A percentile compares a stretch with the other conserved stretches of the same genome.
Evolutionary conservation across 1,139 yeast genomes (phyloP).

Genomic region (Candida smagusa): DNA sequence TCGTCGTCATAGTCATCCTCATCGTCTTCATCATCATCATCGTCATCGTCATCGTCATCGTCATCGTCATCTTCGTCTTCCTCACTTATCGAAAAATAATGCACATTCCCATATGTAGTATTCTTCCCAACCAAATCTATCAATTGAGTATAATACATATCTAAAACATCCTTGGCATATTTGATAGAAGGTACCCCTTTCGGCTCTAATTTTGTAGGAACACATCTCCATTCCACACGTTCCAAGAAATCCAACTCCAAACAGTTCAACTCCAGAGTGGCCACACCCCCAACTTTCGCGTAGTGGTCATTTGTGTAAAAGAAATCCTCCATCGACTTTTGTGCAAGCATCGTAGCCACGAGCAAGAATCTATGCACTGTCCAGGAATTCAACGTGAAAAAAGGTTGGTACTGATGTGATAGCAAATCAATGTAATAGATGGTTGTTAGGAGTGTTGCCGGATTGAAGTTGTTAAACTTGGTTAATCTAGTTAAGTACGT

Average conservation of each 20-base stretch:
- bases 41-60: slow-evolving; percentile 7
- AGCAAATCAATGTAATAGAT: slow-evolving; percentile 86
- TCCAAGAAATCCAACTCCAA: slow-evolving; percentile 84
- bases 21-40: slow-evolving; percentile 11
- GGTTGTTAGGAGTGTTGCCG: slow-evolving; percentile 74
- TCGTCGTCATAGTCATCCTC: slow-evolving; percentile 12
- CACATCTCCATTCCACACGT: slow-evolving; percentile 67
- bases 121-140: slow-evolving; percentile 57
- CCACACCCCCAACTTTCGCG: slow-evolving; percentile 95
- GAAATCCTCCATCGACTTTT: slow-evolving; percentile 90
- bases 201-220: slow-evolving; percentile 34
- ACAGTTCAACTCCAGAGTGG: slow-evolving; percentile 77
- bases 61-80: slow-evolving; percentile 13
- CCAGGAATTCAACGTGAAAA: slow-evolving; percentile 80
- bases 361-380: slow-evolving; percentile 90
- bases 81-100: slow-evolving; percentile 9
- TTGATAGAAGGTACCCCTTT: slow-evolving; percentile 19
- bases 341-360: slow-evolving; percentile 88
- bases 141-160: slow-evolving; percentile 59
- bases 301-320: slow-evolving; percentile 92
- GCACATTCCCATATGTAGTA: slow-evolving; percentile 12
- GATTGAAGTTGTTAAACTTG: slow-evolving; percentile 81
- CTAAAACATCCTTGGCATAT: slow-evolving; percentile 47
- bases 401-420: slow-evolving; percentile 69
- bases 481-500: slow-evolving; percentile 76